Base-by-base conservation (phyloP, 2,329 filamentous ascomycete species). In the Penicillium sp. region DNA sequence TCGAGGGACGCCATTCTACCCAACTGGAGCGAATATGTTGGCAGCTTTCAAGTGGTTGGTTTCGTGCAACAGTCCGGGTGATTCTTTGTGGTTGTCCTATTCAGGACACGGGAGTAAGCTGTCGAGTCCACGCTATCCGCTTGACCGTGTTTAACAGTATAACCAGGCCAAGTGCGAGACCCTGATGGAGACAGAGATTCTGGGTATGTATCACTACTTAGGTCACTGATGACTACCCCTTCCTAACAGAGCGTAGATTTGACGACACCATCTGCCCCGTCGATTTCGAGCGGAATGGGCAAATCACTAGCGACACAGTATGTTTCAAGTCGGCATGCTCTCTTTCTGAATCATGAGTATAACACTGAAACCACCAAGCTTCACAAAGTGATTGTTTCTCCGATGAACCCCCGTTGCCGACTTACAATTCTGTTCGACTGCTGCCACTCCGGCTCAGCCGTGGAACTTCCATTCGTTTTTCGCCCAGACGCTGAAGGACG, bases 341-440 rank as follows among this genome's bases (percentile, higher is more conserved):
- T 27, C 26, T 27, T 27, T 27, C 26, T 27, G 26, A 27, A 27
- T 27, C 26, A 27, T 27, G 26, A 27, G 26, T 27, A 27, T 27
- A 27, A 27, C 26, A 27, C 26, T 27, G 26, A 27, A 27, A 27
- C 26, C 51, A 42, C 43, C 35, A 46, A 63, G 57, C 70, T 85
- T 16, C 83, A 86, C 64, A 72, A 78, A 46, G 76, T 78, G 49
- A 77, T 85, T 10, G 80, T 86, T 19, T 80, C 80, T 1, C 71
- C 73, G 1, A 74, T 86, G 69, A 78, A 81, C 23, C 77, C 81
- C 0, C 75, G 72, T 13, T 81, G 79, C 60, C 80, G 80, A 1
- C 74, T 85, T 14, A 84, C 83, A 65, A 78, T 85, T 61, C 71
- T 87, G 27, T 81, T 87, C 63, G 85, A 87, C 67, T 87, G 84